phyloP scores from a whole-genome alignment of 1,139 yeast species.

The Saccharomyces hybrid region DNA sequence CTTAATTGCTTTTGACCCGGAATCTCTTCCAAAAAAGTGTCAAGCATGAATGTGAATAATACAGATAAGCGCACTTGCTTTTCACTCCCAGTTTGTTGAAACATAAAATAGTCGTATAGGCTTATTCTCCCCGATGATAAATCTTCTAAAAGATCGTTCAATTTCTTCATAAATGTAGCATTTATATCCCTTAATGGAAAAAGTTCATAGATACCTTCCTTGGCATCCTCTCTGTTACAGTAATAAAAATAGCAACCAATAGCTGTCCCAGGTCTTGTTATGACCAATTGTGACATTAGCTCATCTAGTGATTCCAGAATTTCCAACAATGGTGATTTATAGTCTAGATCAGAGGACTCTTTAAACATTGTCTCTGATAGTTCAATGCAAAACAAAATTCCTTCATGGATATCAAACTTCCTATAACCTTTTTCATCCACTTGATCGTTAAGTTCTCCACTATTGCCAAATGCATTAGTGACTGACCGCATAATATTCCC shows the following conservation, averaged over 20 bases:
- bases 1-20: constrained; percentile 34
- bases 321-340: constrained; percentile 41
- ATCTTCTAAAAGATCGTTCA: constrained; percentile 36
- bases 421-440: constrained; percentile 12
- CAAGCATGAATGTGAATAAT: constrained; percentile 33
- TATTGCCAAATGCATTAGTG: not conserved
- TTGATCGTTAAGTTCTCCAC: not conserved
- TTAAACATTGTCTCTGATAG: constrained; percentile 44
- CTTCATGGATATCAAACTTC: constrained; percentile 51
- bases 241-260: constrained; percentile 60
- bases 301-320: constrained; percentile 49
- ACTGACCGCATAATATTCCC: not conserved
- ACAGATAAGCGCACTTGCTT: constrained; percentile 22
- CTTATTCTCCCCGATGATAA: constrained; percentile 14
- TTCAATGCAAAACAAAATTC: constrained; percentile 55
- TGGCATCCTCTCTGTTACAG: constrained; percentile 30
- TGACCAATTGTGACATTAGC: constrained; percentile 50
- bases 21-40: constrained; percentile 32
- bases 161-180: constrained; percentile 34
- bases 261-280: constrained; percentile 56
- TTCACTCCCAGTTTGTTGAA: constrained; percentile 19
- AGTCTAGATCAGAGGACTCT: constrained; percentile 34
- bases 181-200: constrained; percentile 37
- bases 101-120: constrained; percentile 24
- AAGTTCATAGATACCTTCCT: constrained; percentile 33